Evolutionary conservation across 768 basidiomycete species (phyloP).

Genomic region (Coprinopsis cinerea): DNA sequence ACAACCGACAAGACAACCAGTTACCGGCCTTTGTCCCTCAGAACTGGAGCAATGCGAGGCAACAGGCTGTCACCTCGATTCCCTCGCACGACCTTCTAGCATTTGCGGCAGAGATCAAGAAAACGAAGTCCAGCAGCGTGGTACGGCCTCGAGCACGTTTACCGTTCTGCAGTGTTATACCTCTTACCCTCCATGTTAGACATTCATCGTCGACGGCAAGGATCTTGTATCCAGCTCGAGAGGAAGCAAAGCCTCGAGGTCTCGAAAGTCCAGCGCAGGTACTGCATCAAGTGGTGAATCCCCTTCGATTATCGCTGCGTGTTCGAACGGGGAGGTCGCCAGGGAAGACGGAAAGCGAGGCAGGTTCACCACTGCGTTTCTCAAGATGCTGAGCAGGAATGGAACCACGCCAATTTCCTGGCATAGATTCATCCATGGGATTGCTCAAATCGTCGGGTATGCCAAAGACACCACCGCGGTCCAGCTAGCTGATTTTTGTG

Average conservation of each 20-base stretch:
- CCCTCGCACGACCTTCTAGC: no score
- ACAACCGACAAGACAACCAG: neutral
- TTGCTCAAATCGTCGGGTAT: slow-evolving; percentile 6
- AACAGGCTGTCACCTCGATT: neutral
- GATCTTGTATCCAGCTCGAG: no score
- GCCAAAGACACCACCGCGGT: neutral
- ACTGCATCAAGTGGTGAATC: no score
- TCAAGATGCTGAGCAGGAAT: slow-evolving; percentile 7
- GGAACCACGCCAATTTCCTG: neutral
- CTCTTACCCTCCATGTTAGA: neutral
- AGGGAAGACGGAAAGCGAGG: slow-evolving; percentile 2
- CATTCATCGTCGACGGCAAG: slow-evolving; percentile 2
- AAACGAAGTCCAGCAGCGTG: no score
- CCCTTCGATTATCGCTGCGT: neutral
- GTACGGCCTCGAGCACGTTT: no score
- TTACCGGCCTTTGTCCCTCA: neutral
- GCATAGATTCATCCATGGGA: neutral
- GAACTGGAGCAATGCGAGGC: neutral
- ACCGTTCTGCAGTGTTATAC: no score
- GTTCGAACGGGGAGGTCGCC: slow-evolving; percentile 1
- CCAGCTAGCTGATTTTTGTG: neutral
- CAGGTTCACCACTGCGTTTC: slow-evolving; percentile 3
- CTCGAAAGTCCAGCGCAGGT: no score
- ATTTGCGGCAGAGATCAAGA: no score
- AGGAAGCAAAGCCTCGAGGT: no score